Percentiles rank a stretch among this genome's conserved stretches.
phyloP scores from a whole-genome alignment of 345 rosid genomes.

The Citrus medica region DNA sequence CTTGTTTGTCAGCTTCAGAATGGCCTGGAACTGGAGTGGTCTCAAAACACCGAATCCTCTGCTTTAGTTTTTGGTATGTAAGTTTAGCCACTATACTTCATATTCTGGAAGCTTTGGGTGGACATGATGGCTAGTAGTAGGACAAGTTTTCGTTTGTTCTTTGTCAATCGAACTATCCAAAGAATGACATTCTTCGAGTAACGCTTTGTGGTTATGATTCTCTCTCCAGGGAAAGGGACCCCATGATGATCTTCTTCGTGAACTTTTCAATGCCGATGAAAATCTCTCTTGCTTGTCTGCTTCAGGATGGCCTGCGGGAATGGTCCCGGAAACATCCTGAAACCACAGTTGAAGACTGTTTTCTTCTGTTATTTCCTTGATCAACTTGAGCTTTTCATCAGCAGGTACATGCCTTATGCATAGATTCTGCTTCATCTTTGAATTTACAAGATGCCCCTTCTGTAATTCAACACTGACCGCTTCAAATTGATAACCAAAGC shows the following conservation, averaged over 20 bases:
- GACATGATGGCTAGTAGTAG: too few relatives aligned
- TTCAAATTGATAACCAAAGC: slow-evolving; percentile 30
- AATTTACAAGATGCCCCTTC: slow-evolving; percentile 14
- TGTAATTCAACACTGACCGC: slow-evolving; percentile 21
- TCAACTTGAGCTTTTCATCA: slow-evolving; percentile 1
- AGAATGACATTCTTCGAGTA: too few relatives aligned
- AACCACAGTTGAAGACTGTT: slow-evolving; percentile 1
- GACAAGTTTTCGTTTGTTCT: too few relatives aligned
- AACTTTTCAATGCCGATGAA: background rate
- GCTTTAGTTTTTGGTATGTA: too few relatives aligned
- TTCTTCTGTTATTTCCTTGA: slow-evolving; percentile 17
- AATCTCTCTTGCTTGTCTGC: background rate
- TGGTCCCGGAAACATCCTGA: slow-evolving; percentile 3
- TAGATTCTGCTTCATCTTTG: slow-evolving; percentile 12
- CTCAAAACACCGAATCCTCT: too few relatives aligned
- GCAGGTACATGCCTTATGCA: background rate
- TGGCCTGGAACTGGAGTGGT: background rate
- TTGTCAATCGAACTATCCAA: too few relatives aligned
- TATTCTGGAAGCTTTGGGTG: too few relatives aligned
- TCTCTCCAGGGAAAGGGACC: too few relatives aligned
- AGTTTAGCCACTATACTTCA: too few relatives aligned
- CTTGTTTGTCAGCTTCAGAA: background rate
- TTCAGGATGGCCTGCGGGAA: background rate
- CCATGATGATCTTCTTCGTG: background rate
- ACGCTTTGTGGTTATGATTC: too few relatives aligned